Evolutionary conservation across 345 rosid species (phyloP).

Genomic region (Populus simonii): DNA sequence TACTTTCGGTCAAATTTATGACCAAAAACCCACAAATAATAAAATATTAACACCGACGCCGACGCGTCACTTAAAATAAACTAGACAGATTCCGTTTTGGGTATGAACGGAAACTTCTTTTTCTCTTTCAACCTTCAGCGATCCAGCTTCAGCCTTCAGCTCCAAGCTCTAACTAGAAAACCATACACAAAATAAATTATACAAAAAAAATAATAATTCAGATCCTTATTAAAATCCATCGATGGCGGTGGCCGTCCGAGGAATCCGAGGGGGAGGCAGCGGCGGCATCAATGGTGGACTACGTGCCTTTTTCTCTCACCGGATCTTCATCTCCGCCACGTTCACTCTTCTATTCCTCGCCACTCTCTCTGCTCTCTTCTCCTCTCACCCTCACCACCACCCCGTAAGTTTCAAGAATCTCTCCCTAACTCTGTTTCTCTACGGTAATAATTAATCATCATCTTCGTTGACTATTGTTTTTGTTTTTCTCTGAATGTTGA

Average conservation of each 20-base stretch:
- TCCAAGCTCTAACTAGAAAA: background rate
- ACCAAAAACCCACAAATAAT: background rate
- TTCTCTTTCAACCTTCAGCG: background rate
- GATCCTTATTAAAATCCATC: constrained; percentile 8
- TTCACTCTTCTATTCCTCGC: constrained; percentile 75
- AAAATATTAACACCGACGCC: background rate
- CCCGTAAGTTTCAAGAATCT: constrained; percentile 35
- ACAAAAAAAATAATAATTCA: background rate
- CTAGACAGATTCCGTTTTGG: background rate
- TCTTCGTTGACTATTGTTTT: background rate
- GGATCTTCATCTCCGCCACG: constrained; percentile 82
- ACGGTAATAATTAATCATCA: too few species aligned
- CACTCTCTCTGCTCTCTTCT: constrained; percentile 68
- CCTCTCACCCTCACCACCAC: constrained; percentile 42
- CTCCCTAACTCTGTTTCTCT: too few species aligned
- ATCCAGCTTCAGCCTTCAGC: background rate
- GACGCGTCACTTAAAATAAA: background rate
- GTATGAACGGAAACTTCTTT: background rate
- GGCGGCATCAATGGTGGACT: constrained; percentile 45
- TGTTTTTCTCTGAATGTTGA: constrained; percentile 1
- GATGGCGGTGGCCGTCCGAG: constrained; percentile 83
- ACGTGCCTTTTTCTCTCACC: constrained; percentile 64
- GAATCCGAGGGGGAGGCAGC: constrained; percentile 52
- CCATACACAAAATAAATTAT: background rate
- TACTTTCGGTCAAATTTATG: background rate